Evolutionary conservation across 345 rosid species (phyloP).

Genomic region (Cardamine resedifolia): DNA sequence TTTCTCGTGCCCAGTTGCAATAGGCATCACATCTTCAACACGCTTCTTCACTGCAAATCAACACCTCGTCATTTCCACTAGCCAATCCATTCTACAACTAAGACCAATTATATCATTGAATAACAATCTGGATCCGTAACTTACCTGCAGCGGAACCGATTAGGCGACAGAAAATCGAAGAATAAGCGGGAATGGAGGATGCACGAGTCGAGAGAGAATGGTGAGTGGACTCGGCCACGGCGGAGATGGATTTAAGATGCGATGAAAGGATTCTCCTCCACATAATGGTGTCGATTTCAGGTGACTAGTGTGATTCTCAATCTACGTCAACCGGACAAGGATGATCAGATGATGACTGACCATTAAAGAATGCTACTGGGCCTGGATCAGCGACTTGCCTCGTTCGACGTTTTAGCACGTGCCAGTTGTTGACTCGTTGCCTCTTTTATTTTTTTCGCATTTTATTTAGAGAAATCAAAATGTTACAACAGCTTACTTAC

Average conservation of each 20-base stretch:
- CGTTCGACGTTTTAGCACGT: too few relatives aligned
- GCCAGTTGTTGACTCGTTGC: too few relatives aligned
- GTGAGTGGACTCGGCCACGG: constrained; percentile 21
- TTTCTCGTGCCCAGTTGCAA: constrained; percentile 78
- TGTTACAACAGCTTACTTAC: too few relatives aligned
- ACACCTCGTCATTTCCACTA: background rate
- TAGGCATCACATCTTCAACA: constrained; percentile 65
- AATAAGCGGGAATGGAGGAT: constrained; percentile 32
- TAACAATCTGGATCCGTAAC: background rate
- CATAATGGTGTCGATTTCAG: constrained; percentile 40
- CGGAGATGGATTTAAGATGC: constrained; percentile 13
- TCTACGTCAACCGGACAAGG: background rate
- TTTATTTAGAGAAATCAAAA: too few relatives aligned
- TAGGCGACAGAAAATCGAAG: constrained; percentile 32
- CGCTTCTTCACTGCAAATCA: constrained; percentile 51
- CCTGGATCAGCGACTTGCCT: too few relatives aligned
- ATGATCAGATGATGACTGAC: background rate
- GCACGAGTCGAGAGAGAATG: constrained; percentile 20
- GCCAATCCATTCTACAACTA: background rate
- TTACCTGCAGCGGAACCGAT: constrained; percentile 53
- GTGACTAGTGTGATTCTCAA: background rate
- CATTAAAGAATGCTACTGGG: background rate
- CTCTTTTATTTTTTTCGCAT: too few relatives aligned
- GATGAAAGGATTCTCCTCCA: constrained; percentile 56
- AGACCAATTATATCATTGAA: background rate